phyloP scores from a whole-genome alignment of 164 flowering plant genomes.

The Annona squamosa region DNA sequence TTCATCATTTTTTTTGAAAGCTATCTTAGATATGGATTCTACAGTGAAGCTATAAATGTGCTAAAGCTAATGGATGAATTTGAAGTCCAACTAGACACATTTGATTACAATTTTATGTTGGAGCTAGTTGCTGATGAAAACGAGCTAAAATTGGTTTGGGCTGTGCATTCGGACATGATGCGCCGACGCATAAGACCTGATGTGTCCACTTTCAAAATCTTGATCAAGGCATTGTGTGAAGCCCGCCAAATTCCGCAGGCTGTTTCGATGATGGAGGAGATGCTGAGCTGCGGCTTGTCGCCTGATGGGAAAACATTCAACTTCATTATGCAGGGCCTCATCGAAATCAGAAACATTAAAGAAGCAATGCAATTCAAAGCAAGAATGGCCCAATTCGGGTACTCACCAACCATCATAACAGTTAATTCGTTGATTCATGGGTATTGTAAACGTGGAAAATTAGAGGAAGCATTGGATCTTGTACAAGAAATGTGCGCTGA shows the following conservation, averaged over 20 bases:
- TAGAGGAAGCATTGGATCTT: conserved; percentile 66
- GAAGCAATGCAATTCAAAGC: conserved; percentile 65
- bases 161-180: conserved; percentile 46
- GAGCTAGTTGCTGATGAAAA: conserved; percentile 73
- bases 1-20: conserved; percentile 56
- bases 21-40: conserved; percentile 37
- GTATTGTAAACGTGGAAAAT: conserved; percentile 59
- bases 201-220: conserved; percentile 73
- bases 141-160: conserved; percentile 70
- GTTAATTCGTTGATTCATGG: conserved; percentile 72
- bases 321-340: conserved; percentile 74
- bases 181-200: conserved; percentile 46
- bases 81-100: conserved; percentile 42
- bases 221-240: conserved; percentile 83
- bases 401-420: conserved; percentile 36
- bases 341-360: conserved; percentile 67
- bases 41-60: conserved; percentile 48
- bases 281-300: conserved; percentile 45
- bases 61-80: conserved; percentile 54
- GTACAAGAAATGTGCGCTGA: conserved; percentile 42
- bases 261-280: conserved; percentile 79
- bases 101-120: conserved; percentile 52
- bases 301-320: conserved; percentile 87
- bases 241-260: conserved; percentile 85
- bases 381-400: conserved; percentile 54